Percentiles rank a stretch among this genome's conserved stretches.
Conservation (phyloP, 768 basidiomycete species). For the Russula lepida region DNA sequence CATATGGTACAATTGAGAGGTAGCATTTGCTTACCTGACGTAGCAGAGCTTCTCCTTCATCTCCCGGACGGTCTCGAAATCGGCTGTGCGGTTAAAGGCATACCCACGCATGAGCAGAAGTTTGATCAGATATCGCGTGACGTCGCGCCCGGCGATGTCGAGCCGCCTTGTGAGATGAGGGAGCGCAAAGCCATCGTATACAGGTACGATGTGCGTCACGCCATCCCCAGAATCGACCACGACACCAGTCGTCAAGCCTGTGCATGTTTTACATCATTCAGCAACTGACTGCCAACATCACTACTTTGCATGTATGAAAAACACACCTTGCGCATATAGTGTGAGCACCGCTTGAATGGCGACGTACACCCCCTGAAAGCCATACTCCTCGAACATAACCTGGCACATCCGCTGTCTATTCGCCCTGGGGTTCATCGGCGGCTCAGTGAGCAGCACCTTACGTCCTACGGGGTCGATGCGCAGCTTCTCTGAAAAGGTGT, state of each 20-base stretch:
- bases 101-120: constrained; percentile 99
- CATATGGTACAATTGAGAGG: background rate
- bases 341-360: constrained; percentile 99
- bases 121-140: constrained; percentile 98
- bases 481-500: constrained; percentile 96
- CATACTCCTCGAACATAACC: constrained; percentile 99
- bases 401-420: constrained; percentile 93
- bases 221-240: constrained; percentile 99
- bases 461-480: constrained; percentile 75
- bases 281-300: no score
- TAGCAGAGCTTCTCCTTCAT: constrained; percentile 99
- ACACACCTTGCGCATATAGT: constrained; percentile 93
- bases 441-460: constrained; percentile 93
- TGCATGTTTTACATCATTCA: background rate
- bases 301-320: no score
- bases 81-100: constrained; percentile 98
- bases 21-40: constrained; percentile 54
- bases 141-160: constrained; percentile 97
- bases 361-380: constrained; percentile 91
- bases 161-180: constrained; percentile 91
- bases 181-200: constrained; percentile 93
- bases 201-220: constrained; percentile 98
- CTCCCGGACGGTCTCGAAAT: constrained; percentile 97
- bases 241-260: constrained; percentile 95
- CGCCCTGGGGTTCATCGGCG: constrained; percentile 95